Evolutionary conservation across 257 asterid species (phyloP).

Genomic region (Nicotiana benthamiana): DNA sequence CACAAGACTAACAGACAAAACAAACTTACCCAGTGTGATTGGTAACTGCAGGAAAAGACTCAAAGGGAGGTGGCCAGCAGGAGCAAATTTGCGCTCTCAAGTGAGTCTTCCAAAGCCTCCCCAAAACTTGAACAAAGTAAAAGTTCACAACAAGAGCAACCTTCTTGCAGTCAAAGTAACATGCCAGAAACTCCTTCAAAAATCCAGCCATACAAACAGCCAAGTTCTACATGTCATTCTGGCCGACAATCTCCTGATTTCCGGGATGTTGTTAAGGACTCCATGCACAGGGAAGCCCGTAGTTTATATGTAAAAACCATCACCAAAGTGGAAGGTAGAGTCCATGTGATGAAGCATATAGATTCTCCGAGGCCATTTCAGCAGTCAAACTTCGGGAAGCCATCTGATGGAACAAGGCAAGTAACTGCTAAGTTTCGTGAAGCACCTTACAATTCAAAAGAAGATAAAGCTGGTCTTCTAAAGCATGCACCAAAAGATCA

Average conservation of each 20-base stretch:
- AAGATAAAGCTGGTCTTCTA: conserved; percentile 18
- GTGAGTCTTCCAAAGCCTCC: conserved; percentile 60
- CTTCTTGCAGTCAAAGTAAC: conserved; percentile 16
- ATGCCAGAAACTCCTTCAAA: conserved; percentile 29
- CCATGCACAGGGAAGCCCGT: conserved; percentile 74
- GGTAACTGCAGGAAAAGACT: conserved; percentile 44
- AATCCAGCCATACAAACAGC: conserved; percentile 21
- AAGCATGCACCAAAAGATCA: conserved; percentile 28
- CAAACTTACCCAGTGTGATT: conserved; percentile 12
- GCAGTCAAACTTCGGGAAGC: conserved; percentile 31
- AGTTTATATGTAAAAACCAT: conserved; percentile 43
- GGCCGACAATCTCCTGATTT: conserved; percentile 40
- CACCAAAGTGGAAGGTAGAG: conserved; percentile 39
- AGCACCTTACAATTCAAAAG: conserved; percentile 29
- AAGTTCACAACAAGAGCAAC: conserved; percentile 35
- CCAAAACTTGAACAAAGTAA: conserved; percentile 38
- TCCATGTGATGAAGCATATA: conserved; percentile 57
- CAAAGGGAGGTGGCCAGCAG: conserved; percentile 30
- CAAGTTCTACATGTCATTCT: conserved; percentile 13
- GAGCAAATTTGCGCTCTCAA: conserved; percentile 44
- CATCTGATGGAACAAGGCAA: conserved; percentile 7
- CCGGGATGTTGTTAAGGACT: conserved; percentile 69
- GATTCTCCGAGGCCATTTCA: conserved; percentile 92
- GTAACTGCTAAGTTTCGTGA: conserved; percentile 27
- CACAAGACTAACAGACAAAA: background rate